Conservation (phyloP, 768 basidiomycete genomes). For the Cubamyces lactineus region DNA sequence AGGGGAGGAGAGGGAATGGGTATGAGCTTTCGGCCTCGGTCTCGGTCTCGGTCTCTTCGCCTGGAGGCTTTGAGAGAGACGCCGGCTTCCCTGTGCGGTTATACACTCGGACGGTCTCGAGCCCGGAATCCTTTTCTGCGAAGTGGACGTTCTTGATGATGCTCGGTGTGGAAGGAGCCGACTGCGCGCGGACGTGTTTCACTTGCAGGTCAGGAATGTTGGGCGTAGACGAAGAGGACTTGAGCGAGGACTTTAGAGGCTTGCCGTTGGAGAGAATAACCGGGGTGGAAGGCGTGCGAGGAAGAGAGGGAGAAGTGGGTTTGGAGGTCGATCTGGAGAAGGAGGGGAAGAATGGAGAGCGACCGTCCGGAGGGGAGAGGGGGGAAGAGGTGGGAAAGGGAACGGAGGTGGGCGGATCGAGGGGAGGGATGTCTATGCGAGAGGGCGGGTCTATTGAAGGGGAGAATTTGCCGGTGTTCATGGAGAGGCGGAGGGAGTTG, state of each 20-base stretch:
- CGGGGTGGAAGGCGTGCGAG: conserved; percentile 42
- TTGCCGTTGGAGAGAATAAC: conserved; percentile 75
- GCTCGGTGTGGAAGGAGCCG: conserved; percentile 63
- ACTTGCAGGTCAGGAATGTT: conserved; percentile 45
- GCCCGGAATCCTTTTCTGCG: conserved; percentile 56
- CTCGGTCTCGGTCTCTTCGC: conserved; percentile 48
- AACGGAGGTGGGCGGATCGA: conserved; percentile 31
- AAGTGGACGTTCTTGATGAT: conserved; percentile 89
- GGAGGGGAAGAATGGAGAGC: conserved; percentile 31
- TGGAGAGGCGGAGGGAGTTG: conserved; percentile 34
- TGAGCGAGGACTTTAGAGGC: conserved; percentile 86
- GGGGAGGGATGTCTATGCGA: conserved; percentile 28
- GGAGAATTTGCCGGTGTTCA: conserved; percentile 30
- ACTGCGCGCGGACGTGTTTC: conserved; percentile 48
- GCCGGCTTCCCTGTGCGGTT: conserved; percentile 72
- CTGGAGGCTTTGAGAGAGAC: conserved; percentile 54
- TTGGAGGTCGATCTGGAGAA: conserved; percentile 17
- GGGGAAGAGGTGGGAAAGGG: conserved; percentile 48
- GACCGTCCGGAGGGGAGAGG: conserved; percentile 29
- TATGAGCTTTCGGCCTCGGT: conserved; percentile 39
- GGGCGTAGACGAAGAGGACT: conserved; percentile 57
- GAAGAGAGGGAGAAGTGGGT: conserved; percentile 18
- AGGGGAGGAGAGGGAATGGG: conserved; percentile 27
- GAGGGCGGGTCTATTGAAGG: conserved; percentile 27
- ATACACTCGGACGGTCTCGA: conserved; percentile 66